phyloP scores from a whole-genome alignment of 2,329 filamentous ascomycete genomes.

The Colletotrichum sp. region DNA sequence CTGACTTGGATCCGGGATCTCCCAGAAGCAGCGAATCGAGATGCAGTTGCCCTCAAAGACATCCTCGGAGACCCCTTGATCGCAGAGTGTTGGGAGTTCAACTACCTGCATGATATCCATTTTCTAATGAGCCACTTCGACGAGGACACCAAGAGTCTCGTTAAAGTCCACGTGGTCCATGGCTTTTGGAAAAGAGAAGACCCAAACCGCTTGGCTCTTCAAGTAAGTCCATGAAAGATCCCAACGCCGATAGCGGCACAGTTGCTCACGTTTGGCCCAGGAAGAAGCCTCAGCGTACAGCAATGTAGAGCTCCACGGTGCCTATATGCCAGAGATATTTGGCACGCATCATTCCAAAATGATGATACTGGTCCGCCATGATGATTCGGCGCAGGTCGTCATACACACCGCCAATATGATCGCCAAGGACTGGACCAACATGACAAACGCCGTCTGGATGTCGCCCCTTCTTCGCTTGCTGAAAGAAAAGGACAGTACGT shows the following conservation, averaged over 20 bases:
- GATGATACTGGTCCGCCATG: slow-evolving; percentile 81
- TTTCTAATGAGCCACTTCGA: slow-evolving; percentile 63
- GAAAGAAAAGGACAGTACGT: not conserved
- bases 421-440: slow-evolving; percentile 83
- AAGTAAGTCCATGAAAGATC: slow-evolving; percentile 46
- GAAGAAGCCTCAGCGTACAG: slow-evolving; percentile 63
- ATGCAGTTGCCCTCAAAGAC: slow-evolving; percentile 69
- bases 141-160: slow-evolving; percentile 49
- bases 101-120: slow-evolving; percentile 66
- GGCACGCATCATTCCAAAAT: slow-evolving; percentile 90
- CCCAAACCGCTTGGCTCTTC: slow-evolving; percentile 57
- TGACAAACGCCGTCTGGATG: slow-evolving; percentile 84
- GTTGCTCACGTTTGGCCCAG: slow-evolving; percentile 41
- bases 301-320: slow-evolving; percentile 75
- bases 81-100: slow-evolving; percentile 74
- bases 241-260: not conserved
- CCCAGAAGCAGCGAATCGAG: slow-evolving; percentile 62
- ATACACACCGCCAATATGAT: slow-evolving; percentile 96
- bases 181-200: slow-evolving; percentile 74
- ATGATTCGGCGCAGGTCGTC: slow-evolving; percentile 77
- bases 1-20: slow-evolving; percentile 74
- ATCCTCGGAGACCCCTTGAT: slow-evolving; percentile 79
- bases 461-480: slow-evolving; percentile 71
- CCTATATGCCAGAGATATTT: slow-evolving; percentile 83
- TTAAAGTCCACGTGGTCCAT: slow-evolving; percentile 62